Evolutionary conservation across 805 yeast genomes (phyloP), one percentile per base, ranked within the genome.

Genomic region (Starmerella vitae): DNA sequence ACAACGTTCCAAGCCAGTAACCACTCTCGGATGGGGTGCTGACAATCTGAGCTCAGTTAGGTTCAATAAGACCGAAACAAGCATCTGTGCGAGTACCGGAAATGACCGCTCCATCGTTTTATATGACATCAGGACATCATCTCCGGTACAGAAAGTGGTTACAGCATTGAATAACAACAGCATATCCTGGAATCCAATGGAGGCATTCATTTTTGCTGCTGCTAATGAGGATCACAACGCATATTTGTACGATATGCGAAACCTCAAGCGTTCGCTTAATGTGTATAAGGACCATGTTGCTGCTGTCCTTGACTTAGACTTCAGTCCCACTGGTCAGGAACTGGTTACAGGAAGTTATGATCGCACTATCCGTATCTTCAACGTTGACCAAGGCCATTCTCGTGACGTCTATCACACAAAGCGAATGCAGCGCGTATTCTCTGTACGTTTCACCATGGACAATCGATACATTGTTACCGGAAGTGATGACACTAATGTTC

Each of bases 141-240:
- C 93, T 2, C 95, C 98, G 12, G 75, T 93, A 4, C 97, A 93
- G 60, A 88, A 86, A 58, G 72, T 88, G 43, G 80, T 79, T 34
- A 81, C 91, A 20, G 65, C 74, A 15, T 67, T 91, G 70, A 70
- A 93, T 52, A 81, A 86, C 15, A 91, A 91, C 59, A 68, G 88
- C 34, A 68, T 91, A 20, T 70, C 85, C 40, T 91, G 97, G 97
- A 91, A 91, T 61, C 99, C 99, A 4, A 82, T 91, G 78, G 97
- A 91, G 60, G 94, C 97, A 1, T 91, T 73, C 63, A 76, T 80
- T 55, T 88, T 91, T 63, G 96, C 86, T 14, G 74, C 82, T 30
- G 97, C 84, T 2, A 74, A 75, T 55, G 99, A 91, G 62, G 97
- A 91, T 64, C 96, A 88, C 60, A 91, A 91, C 58, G 76, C 79